Evolutionary conservation across 495 filamentous ascomycete genomes (phyloP).

Genomic region (Hypoxylon fuscum): DNA sequence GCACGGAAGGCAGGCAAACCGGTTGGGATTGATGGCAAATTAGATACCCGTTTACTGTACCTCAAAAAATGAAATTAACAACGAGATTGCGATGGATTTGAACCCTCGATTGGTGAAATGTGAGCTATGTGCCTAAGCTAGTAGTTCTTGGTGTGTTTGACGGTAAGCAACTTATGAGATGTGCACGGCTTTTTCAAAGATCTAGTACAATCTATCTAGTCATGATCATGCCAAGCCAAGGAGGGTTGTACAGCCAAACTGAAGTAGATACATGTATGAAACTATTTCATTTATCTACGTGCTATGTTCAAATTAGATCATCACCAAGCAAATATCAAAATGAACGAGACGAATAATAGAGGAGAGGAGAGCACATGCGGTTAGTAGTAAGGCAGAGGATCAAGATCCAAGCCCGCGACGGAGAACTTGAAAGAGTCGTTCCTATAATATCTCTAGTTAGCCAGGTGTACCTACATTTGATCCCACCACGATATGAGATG

Average conservation of each 20-base stretch:
- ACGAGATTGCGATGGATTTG: constrained; percentile 19
- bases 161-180: too few relatives aligned
- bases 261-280: neutral
- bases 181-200: too few relatives aligned
- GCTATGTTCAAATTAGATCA: constrained; percentile 2
- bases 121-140: neutral
- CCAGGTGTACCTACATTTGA: neutral
- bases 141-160: neutral
- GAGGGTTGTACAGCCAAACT: neutral
- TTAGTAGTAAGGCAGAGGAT: constrained; percentile 69
- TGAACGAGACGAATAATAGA: too few relatives aligned
- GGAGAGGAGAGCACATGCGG: too few relatives aligned
- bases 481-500: neutral
- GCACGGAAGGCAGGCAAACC: constrained; percentile 6
- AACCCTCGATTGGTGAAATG: too few relatives aligned
- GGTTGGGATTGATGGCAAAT: constrained; percentile 32
- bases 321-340: neutral
- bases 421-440: constrained; percentile 83
- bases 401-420: constrained; percentile 76
- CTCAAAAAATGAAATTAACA: constrained; percentile 27
- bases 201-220: too few relatives aligned
- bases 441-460: constrained; percentile 41
- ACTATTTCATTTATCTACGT: neutral
- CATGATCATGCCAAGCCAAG: neutral
- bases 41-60: constrained; percentile 41